phyloP scores from a whole-genome alignment of 139 green algal genomes.

The Zygnema circumcarinatum region DNA sequence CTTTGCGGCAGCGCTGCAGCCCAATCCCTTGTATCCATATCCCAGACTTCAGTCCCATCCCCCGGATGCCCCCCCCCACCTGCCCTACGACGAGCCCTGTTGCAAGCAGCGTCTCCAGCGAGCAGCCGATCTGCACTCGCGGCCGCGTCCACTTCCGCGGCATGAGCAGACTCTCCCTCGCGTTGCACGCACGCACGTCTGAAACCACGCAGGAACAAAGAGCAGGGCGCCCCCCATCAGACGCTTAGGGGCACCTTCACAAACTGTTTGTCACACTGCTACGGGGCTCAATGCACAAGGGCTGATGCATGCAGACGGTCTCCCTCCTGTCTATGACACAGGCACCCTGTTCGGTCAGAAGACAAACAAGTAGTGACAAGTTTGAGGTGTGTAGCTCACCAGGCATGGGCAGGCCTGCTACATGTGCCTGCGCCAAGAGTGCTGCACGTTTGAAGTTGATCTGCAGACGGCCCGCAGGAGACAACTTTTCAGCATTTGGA shows the following conservation, averaged over 20 bases:
- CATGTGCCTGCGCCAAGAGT: slow-evolving; percentile 8
- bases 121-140: slow-evolving; percentile 20
- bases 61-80: no score
- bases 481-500: not conserved
- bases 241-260: not conserved
- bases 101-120: not conserved
- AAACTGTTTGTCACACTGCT: not conserved
- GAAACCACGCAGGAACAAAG: not conserved
- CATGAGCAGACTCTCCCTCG: not conserved
- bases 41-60: no score
- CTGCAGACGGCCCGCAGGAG: slow-evolving; percentile 16
- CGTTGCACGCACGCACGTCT: slow-evolving; percentile 1
- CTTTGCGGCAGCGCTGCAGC: no score
- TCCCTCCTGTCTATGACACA: not conserved
- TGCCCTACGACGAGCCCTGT: not conserved
- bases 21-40: no score
- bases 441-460: slow-evolving; percentile 14
- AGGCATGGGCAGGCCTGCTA: slow-evolving; percentile 10
- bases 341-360: not conserved
- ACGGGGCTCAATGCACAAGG: not conserved
- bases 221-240: not conserved
- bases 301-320: not conserved
- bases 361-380: no score
- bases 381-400: no score
- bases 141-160: not conserved